A percentile compares a stretch with the other conserved stretches of the same genome.
Evolutionary conservation across 78 protist genomes (phyloP).

Genomic region (Dictyostelium capitatum): DNA sequence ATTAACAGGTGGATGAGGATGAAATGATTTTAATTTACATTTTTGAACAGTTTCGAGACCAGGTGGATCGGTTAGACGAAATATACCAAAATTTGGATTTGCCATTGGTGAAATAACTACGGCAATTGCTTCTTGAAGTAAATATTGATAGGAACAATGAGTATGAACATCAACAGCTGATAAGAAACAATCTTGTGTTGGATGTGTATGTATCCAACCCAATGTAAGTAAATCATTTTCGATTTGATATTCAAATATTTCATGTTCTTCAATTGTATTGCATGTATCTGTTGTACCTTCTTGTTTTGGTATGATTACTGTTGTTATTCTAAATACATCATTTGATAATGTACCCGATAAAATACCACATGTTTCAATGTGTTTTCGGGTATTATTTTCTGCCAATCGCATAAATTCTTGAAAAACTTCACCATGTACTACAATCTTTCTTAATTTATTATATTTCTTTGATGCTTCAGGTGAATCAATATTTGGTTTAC

Average conservation of each 20-base stretch:
- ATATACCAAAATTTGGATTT: slow-evolving; percentile 76
- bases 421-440: slow-evolving; percentile 38
- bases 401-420: slow-evolving; percentile 71
- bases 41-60: slow-evolving; percentile 75
- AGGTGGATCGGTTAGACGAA: slow-evolving; percentile 77
- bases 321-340: slow-evolving; percentile 76
- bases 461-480: slow-evolving; percentile 73
- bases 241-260: slow-evolving; percentile 69
- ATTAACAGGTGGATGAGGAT: slow-evolving; percentile 81
- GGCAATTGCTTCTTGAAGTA: slow-evolving; percentile 88
- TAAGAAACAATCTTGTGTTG: slow-evolving; percentile 86
- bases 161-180: slow-evolving; percentile 90
- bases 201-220: slow-evolving; percentile 93
- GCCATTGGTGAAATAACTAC: slow-evolving; percentile 81
- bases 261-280: slow-evolving; percentile 84
- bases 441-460: slow-evolving; percentile 41
- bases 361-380: slow-evolving; percentile 87
- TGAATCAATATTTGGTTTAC: slow-evolving; percentile 61
- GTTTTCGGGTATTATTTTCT: slow-evolving; percentile 49
- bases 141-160: slow-evolving; percentile 86
- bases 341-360: slow-evolving; percentile 70
- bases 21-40: slow-evolving; percentile 80
- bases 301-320: slow-evolving; percentile 86
- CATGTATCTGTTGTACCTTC: slow-evolving; percentile 87
- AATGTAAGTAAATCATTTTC: slow-evolving; percentile 81